phyloP scores from a whole-genome alignment of 768 basidiomycete species.

The Amanita fuliginea region DNA sequence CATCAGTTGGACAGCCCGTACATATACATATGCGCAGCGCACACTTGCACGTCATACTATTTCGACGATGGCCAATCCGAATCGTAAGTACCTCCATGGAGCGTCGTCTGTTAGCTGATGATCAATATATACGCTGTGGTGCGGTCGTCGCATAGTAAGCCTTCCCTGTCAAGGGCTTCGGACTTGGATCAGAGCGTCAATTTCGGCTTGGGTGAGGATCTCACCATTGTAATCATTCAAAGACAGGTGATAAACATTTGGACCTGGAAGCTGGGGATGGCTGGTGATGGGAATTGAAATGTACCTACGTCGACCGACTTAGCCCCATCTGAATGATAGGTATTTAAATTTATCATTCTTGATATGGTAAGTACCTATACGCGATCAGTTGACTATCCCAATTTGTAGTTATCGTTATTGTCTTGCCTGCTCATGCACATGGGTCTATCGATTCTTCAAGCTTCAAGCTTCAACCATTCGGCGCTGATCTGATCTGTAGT shows the following conservation, averaged over 20 bases:
- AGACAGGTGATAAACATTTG: conserved; percentile 38
- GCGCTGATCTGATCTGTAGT: neutral
- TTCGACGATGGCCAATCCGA: too few relatives aligned
- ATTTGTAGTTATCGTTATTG: neutral
- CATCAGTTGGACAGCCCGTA: conserved; percentile 15
- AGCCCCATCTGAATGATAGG: neutral
- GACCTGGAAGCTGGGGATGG: conserved; percentile 29
- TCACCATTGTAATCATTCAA: conserved; percentile 38
- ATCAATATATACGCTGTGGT: neutral
- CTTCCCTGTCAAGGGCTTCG: conserved; percentile 10
- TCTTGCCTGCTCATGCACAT: conserved; percentile 23
- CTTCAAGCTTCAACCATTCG: neutral
- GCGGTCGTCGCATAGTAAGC: conserved; percentile 6
- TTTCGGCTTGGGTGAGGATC: too few relatives aligned
- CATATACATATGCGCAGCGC: conserved; percentile 24
- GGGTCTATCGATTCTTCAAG: conserved; percentile 11
- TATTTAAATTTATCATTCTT: conserved; percentile 27
- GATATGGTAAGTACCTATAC: conserved; percentile 38
- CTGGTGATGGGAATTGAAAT: conserved; percentile 45
- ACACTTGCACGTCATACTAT: too few relatives aligned
- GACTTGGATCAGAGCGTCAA: neutral
- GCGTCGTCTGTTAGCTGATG: conserved; percentile 26
- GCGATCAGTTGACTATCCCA: neutral
- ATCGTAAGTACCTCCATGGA: too few relatives aligned
- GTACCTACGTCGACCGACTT: conserved; percentile 21